Evolutionary conservation across 768 basidiomycete genomes (phyloP).

Genomic region (Paxillus rubicundulus): DNA sequence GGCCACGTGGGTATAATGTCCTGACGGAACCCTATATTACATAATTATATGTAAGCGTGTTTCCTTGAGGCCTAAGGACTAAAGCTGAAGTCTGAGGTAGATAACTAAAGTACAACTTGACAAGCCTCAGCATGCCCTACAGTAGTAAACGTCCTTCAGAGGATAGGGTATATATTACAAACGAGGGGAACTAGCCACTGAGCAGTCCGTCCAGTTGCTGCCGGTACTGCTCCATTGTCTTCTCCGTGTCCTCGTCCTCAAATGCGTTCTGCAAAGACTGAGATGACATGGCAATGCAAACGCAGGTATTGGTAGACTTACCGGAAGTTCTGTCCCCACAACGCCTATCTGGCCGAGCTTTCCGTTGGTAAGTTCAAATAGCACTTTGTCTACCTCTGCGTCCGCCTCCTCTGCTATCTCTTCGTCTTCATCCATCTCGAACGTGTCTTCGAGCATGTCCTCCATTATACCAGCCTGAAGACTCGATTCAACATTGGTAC

Average conservation of each 20-base stretch:
- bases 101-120: not conserved
- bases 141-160: not conserved
- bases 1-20: conserved; percentile 1
- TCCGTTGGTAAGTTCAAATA: conserved; percentile 94
- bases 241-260: conserved; percentile 82
- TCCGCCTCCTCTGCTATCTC: conserved; percentile 96
- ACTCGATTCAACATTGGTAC: conserved; percentile 6
- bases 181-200: conserved; percentile 38
- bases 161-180: conserved; percentile 15
- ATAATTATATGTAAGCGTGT: too few species aligned
- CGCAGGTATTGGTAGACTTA: conserved; percentile 39
- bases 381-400: conserved; percentile 93
- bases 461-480: conserved; percentile 93
- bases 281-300: conserved; percentile 7
- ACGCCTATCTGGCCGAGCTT: conserved; percentile 86
- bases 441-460: conserved; percentile 94
- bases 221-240: conserved; percentile 87
- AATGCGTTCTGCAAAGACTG: conserved; percentile 59
- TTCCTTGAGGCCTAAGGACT: too few species aligned
- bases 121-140: not conserved
- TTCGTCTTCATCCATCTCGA: conserved; percentile 91
- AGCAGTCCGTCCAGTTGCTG: conserved; percentile 86
- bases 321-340: conserved; percentile 71
- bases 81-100: too few species aligned
- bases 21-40: too few species aligned